Evolutionary conservation across 2,329 filamentous ascomycete species (phyloP), one percentile per base, ranked within the genome.

Genomic region (Coniella vitis): DNA sequence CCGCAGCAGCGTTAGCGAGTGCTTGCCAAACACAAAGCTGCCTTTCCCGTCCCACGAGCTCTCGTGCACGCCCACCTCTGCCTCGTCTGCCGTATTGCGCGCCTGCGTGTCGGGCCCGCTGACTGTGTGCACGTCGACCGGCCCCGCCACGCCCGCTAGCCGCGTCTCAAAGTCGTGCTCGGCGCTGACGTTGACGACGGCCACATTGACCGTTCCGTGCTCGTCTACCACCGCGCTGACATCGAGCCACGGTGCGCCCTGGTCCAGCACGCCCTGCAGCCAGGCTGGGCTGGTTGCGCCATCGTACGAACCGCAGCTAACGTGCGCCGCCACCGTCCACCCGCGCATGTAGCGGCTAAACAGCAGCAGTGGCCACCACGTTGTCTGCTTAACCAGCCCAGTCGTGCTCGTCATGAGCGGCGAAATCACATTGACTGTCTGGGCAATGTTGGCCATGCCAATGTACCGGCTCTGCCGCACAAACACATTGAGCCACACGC

Each of bases 361-460:
- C 22, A 90, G 71, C 49, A 83, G 71, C 41, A 88, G 69, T 5
- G 85, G 83, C 81, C 83, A 89, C 81, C 83, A 90, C 3, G 79
- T 87, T 0, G 84, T 79, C 68, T 90, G 86, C 68, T 82, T 83
- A 42, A 81, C 63, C 40, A 89, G 65, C 0, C 84, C 84, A 0
- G 72, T 65, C 46, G 72, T 69, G 2, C 72, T 82, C 1, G 86
- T 90, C 82, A 89, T 87, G 10, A 90, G 71, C 1, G 86, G 86
- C 1, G 78, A 81, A 58, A 90, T 88, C 50, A 90, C 86, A 61
- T 90, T 90, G 55, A 90, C 83, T 43, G 74, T 81, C 65, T 90
- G 86, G 1, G 86, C 86, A 49, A 90, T 84, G 61, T 85, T 88
- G 32, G 85, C 84, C 85, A 90, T 90, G 58, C 83, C 84, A 34